phyloP scores from a whole-genome alignment of 2,329 filamentous ascomycete genomes.

The Fusarium phyllophilum region DNA sequence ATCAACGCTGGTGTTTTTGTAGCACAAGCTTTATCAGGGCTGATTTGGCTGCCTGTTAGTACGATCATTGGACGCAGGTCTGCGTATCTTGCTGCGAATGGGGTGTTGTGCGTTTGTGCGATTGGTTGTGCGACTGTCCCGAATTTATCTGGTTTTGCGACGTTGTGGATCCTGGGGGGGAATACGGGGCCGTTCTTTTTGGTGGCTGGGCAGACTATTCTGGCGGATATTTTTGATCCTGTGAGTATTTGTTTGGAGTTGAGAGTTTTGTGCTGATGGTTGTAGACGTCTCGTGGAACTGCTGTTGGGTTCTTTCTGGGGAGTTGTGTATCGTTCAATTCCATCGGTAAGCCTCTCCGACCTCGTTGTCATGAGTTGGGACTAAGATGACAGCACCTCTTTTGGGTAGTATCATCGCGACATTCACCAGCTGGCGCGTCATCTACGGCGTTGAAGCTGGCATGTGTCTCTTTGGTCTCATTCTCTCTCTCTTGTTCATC shows the following conservation, averaged over 20 bases:
- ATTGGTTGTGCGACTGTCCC: constrained; percentile 36
- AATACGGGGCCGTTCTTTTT: constrained; percentile 43
- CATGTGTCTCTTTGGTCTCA: constrained; percentile 40
- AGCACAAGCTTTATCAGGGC: constrained; percentile 37
- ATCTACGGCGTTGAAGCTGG: constrained; percentile 43
- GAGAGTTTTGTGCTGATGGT: too few relatives aligned
- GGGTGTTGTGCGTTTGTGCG: constrained; percentile 34
- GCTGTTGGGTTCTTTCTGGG: constrained; percentile 43
- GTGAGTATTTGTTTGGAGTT: not conserved
- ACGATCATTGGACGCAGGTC: constrained; percentile 39
- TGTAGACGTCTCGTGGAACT: constrained; percentile 32
- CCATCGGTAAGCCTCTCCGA: constrained; percentile 31
- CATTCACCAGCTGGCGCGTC: constrained; percentile 43
- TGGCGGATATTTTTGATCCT: constrained; percentile 43
- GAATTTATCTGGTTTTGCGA: constrained; percentile 35
- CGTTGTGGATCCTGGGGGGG: constrained; percentile 40
- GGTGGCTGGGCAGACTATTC: constrained; percentile 41
- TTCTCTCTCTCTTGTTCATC: constrained; percentile 41
- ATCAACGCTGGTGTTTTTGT: constrained; percentile 41
- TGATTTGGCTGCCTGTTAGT: constrained; percentile 42
- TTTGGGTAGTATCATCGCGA: constrained; percentile 43
- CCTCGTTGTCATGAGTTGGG: fast-evolving
- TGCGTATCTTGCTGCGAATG: constrained; percentile 41
- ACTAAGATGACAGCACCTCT: constrained; percentile 32
- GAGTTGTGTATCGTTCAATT: constrained; percentile 41